Evolutionary conservation across 2,329 filamentous ascomycete species (phyloP).

Genomic region (Aureobasidium sp.): DNA sequence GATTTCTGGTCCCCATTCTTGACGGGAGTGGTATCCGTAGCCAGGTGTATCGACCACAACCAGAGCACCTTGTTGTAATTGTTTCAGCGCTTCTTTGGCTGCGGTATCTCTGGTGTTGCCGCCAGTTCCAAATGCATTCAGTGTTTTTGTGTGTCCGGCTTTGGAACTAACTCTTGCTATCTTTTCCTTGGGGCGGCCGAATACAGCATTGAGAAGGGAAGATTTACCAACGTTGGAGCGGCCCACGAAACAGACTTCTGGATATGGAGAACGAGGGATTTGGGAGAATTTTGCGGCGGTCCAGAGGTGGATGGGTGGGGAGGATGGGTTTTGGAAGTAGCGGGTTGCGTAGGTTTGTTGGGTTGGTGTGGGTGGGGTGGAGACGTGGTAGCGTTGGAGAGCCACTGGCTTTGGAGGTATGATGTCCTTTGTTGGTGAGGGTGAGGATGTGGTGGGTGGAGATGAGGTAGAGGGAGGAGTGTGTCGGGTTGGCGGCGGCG

Average conservation of each 20-base stretch:
- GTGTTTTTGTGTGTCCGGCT: constrained; percentile 53
- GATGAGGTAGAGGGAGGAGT: neutral
- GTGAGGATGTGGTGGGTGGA: neutral
- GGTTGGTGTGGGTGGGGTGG: constrained; percentile 24
- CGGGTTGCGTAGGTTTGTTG: constrained; percentile 33
- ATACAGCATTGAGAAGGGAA: constrained; percentile 56
- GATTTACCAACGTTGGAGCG: constrained; percentile 65
- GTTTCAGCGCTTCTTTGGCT: constrained; percentile 30
- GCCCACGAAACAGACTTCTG: constrained; percentile 59
- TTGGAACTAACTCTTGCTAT: constrained; percentile 50
- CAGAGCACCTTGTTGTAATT: constrained; percentile 34
- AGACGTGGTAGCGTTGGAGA: constrained; percentile 26
- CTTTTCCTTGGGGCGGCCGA: constrained; percentile 32
- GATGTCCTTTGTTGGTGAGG: neutral
- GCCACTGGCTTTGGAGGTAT: neutral
- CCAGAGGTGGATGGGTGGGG: constrained; percentile 48
- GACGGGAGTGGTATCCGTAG: constrained; percentile 54
- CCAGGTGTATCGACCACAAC: constrained; percentile 64
- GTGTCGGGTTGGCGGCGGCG: neutral
- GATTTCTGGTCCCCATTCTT: constrained; percentile 58
- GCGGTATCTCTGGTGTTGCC: constrained; percentile 16
- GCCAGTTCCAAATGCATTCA: constrained; percentile 60
- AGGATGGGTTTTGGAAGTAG: constrained; percentile 36
- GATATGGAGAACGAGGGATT: constrained; percentile 45
- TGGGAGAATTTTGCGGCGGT: constrained; percentile 52